phyloP scores from a whole-genome alignment of 2,329 filamentous ascomycete genomes.

The Colletotrichum spaethianum region DNA sequence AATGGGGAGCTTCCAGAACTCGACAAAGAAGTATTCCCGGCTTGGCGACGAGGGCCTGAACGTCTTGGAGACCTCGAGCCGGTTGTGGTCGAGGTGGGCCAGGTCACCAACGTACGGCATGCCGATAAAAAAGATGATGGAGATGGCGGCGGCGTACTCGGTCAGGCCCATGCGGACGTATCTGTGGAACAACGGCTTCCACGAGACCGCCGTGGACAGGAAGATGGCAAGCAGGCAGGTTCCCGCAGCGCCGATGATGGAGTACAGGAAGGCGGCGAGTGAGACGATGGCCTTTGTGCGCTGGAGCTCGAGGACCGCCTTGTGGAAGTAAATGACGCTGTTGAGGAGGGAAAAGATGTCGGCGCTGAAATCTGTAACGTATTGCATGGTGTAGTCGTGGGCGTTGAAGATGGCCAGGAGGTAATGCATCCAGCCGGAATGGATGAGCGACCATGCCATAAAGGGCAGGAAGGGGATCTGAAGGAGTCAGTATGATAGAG shows the following conservation, averaged over 20 bases:
- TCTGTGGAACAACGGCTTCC: slow-evolving; percentile 73
- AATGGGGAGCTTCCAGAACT: slow-evolving; percentile 73
- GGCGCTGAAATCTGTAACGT: slow-evolving; percentile 76
- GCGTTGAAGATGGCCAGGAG: slow-evolving; percentile 76
- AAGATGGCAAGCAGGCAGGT: slow-evolving; percentile 75
- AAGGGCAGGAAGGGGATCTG: slow-evolving; percentile 74
- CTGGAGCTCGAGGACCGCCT: slow-evolving; percentile 75
- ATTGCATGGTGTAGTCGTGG: slow-evolving; percentile 79
- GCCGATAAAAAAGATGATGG: slow-evolving; percentile 75
- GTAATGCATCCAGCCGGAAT: slow-evolving; percentile 76
- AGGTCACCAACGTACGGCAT: slow-evolving; percentile 75
- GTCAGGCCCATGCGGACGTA: slow-evolving; percentile 73
- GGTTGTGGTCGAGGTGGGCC: slow-evolving; percentile 69
- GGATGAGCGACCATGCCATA: slow-evolving; percentile 78
- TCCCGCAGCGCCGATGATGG: slow-evolving; percentile 74
- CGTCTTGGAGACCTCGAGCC: slow-evolving; percentile 67
- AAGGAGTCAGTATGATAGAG: not conserved
- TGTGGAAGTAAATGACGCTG: slow-evolving; percentile 78
- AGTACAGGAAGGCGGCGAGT: slow-evolving; percentile 75
- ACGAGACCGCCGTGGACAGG: slow-evolving; percentile 72
- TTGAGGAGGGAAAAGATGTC: slow-evolving; percentile 78
- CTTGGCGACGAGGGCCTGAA: slow-evolving; percentile 71
- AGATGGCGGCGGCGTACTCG: slow-evolving; percentile 77
- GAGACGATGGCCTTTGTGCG: slow-evolving; percentile 69
- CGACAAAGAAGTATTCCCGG: slow-evolving; percentile 70